Base-by-base conservation (phyloP, 106 monocot genomes). In the Dendrobium catenatum region DNA sequence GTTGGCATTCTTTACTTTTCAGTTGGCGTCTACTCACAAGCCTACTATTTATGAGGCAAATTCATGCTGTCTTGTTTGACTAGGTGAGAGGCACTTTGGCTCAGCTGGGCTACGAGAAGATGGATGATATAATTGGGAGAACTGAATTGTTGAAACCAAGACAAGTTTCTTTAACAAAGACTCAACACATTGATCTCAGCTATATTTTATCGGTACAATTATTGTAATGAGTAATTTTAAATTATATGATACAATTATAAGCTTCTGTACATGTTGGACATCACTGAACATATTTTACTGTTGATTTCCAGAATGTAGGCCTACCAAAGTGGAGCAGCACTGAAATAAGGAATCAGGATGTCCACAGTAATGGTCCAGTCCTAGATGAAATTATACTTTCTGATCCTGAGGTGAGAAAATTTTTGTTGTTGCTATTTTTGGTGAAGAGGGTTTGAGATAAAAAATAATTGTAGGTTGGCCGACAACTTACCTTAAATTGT, bases 41-140 rank as follows among this genome's bases (percentile, higher is more conserved):
- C 64, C 64, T 26, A 66, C 6, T n/a, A 26, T 66, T 66, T 66
- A 24, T 22, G 64, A 13, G 51, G 13, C 10, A 51, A 19, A 42
- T 42, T 55, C 51, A 51, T 77, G 54, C 27, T 54, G 1, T 72
- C 48, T 29, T 68, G 4, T 75, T 75, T 82, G 72, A 55, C 54
- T 83, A 99, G 98, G 98, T 99, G 22, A 93, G 98, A 83, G 98
- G 89, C 27, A 86, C 84, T 66, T 85, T 99, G 81, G 95, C 98
- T 79, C 88, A 91, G 46, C 75, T 95, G 22, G 98, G 98, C 80
- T 95, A 88, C 86, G 93, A 99, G 81, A 99, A 95, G 79, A 66
- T 99, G 88, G 98, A 99, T 85, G 98, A 99, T 47, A 89, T 99
- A 81, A 93, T 99, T 91, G 98, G 98, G 42, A 86, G 87, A 77